phyloP scores from a whole-genome alignment of 2,329 filamentous ascomycete species.

The Penicillium sp. region DNA sequence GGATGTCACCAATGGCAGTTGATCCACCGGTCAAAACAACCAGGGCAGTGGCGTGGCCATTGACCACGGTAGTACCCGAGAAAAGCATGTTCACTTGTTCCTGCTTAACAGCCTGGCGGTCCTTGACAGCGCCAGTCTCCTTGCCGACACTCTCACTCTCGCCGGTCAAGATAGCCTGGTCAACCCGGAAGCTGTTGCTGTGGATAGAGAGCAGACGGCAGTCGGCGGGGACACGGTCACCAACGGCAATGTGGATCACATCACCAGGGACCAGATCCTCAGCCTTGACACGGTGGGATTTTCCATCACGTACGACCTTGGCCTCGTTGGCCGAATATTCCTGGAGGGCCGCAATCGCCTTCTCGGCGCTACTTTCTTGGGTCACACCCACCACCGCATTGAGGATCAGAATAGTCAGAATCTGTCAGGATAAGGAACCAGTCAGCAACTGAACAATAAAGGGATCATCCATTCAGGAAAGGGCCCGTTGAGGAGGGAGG shows the following conservation, averaged over 20 bases:
- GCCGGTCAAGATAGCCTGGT: conserved; percentile 95
- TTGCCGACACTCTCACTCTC: conserved; percentile 97
- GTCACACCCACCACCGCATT: conserved; percentile 97
- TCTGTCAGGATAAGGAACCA: conserved; percentile 52
- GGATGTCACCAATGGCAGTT: conserved; percentile 97
- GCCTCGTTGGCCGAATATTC: conserved; percentile 99
- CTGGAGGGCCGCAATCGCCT: conserved; percentile 95
- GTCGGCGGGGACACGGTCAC: conserved; percentile 91
- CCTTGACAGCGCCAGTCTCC: conserved; percentile 67
- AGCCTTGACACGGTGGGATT: conserved; percentile 81
- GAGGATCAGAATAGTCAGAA: conserved; percentile 92
- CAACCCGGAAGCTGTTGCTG: conserved; percentile 95
- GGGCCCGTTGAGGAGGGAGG: background rate
- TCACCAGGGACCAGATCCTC: conserved; percentile 96
- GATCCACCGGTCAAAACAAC: conserved; percentile 86
- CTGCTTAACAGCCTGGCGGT: conserved; percentile 87
- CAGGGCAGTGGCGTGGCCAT: conserved; percentile 84
- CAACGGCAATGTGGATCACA: conserved; percentile 81
- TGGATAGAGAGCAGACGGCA: conserved; percentile 86
- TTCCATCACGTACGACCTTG: conserved; percentile 84
- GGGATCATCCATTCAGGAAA: no score
- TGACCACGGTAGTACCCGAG: conserved; percentile 95
- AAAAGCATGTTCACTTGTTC: conserved; percentile 98
- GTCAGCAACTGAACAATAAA: conserved; percentile 15
- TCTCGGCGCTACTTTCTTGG: conserved; percentile 97